A percentile compares a stretch with the other conserved stretches of the same genome.
These are phyloP conservation scores for Lepraria neglecta DNA, from an alignment of 495 filamentous ascomycete genomes.

Conservation along the genomic window DNA sequence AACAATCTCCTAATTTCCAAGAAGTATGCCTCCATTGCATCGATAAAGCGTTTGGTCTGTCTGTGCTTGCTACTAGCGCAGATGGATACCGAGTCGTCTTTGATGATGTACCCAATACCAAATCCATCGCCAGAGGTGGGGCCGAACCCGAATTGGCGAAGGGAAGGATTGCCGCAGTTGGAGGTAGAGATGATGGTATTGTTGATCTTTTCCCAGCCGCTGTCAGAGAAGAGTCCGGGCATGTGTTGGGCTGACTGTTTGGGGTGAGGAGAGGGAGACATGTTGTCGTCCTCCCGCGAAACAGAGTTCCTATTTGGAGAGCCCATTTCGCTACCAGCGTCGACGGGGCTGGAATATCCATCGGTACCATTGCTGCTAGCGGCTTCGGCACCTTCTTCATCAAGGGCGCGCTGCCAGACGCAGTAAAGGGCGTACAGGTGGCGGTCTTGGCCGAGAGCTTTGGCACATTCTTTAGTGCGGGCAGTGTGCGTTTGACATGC, in stretches of 20 bases:
- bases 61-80: slow-evolving; percentile 88
- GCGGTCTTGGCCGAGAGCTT: slow-evolving; percentile 85
- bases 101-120: slow-evolving; percentile 98
- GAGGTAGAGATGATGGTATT: slow-evolving; percentile 91
- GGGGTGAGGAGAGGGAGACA: slow-evolving; percentile 30
- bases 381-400: slow-evolving; percentile 58
- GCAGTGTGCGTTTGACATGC: slow-evolving; percentile 76
- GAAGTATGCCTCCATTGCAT: slow-evolving; percentile 82
- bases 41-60: slow-evolving; percentile 84
- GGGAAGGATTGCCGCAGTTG: slow-evolving; percentile 98
- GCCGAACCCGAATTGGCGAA: slow-evolving; percentile 94
- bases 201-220: slow-evolving; percentile 91
- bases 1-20: slow-evolving; percentile 83
- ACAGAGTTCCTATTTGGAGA: slow-evolving; percentile 51
- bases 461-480: slow-evolving; percentile 80
- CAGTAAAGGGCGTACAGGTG: slow-evolving; percentile 93
- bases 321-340: slow-evolving; percentile 42
- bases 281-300: slow-evolving; percentile 41
- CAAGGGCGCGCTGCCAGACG: slow-evolving; percentile 85
- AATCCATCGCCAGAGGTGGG: slow-evolving; percentile 93
- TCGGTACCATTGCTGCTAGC: slow-evolving; percentile 51
- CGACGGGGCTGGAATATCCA: slow-evolving; percentile 48
- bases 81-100: slow-evolving; percentile 86
- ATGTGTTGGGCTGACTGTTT: slow-evolving; percentile 40
- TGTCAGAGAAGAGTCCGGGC: slow-evolving; percentile 77